Evolutionary conservation across 306 rosid genomes (phyloP).

Genomic region (Corylus avellana): DNA sequence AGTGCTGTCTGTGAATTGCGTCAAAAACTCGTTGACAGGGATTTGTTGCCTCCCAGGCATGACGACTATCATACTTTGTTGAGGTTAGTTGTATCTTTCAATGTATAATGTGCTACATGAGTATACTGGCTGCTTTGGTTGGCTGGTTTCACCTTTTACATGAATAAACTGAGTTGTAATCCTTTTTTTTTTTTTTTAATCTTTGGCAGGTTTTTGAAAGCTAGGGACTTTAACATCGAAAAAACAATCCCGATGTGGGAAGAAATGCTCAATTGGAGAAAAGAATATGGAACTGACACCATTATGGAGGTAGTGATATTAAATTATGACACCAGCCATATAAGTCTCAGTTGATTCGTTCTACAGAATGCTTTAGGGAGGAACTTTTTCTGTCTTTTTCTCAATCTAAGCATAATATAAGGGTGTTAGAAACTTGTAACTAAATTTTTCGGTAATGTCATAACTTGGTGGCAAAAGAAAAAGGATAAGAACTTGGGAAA

Average conservation of each 20-base stretch:
- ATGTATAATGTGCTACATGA: too few relatives aligned
- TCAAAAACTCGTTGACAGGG: conserved; percentile 55
- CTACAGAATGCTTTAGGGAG: neutral
- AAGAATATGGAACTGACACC: conserved; percentile 76
- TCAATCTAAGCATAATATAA: neutral
- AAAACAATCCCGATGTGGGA: conserved; percentile 88
- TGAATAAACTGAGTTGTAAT: neutral
- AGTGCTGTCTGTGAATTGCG: conserved; percentile 70
- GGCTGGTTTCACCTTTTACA: neutral
- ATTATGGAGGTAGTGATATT: conserved; percentile 70
- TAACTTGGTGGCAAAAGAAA: neutral
- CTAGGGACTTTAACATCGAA: conserved; percentile 77
- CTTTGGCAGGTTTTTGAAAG: conserved; percentile 71
- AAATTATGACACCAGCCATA: conserved; percentile 12
- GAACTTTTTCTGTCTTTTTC: neutral
- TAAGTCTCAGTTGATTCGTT: neutral
- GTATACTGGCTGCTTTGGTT: neutral
- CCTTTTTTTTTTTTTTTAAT: neutral
- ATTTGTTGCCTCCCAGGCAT: conserved; percentile 68
- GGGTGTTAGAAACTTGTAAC: conserved; percentile 12
- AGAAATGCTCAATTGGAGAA: conserved; percentile 91
- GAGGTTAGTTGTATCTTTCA: conserved; percentile 49
- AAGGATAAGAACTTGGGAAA: neutral
- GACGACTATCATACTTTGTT: conserved; percentile 84
- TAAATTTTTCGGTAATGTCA: neutral